phyloP scores from a whole-genome alignment of 2,329 filamentous ascomycete genomes.

The Cytospora mali region DNA sequence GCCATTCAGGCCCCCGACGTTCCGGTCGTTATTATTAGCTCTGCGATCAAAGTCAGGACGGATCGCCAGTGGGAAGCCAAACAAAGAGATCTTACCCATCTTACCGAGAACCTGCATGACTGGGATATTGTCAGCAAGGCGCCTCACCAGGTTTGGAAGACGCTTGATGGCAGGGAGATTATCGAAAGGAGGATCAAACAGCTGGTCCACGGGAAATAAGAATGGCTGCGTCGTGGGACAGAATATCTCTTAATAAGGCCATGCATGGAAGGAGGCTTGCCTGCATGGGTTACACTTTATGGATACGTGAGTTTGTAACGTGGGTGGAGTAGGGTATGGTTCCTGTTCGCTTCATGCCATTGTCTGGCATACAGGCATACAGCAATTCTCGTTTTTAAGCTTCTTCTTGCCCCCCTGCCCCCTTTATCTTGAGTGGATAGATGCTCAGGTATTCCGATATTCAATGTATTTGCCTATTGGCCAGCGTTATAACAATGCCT shows the following conservation, averaged over 20 bases:
- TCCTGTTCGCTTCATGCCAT: not conserved
- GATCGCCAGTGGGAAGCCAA: conserved; percentile 78
- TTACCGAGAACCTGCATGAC: conserved; percentile 75
- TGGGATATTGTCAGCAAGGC: conserved; percentile 90
- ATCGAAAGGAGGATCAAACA: conserved; percentile 80
- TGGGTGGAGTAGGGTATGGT: not conserved
- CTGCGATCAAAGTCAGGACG: conserved; percentile 68
- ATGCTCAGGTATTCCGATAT: not conserved
- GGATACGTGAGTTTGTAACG: not conserved
- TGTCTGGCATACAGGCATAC: not conserved
- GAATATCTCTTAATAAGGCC: not conserved
- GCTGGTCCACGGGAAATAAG: conserved; percentile 52
- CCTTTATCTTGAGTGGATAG: not conserved
- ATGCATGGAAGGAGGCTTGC: not conserved
- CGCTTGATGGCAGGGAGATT: conserved; percentile 67
- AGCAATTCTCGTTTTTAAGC: not conserved
- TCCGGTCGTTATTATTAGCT: conserved; percentile 80
- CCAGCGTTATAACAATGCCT: not conserved
- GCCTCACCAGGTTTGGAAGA: conserved; percentile 85
- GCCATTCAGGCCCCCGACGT: conserved; percentile 78
- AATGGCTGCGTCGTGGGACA: not conserved
- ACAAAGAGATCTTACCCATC: conserved; percentile 78
- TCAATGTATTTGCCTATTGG: not conserved
- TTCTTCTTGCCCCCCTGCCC: not conserved
- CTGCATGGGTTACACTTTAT: not conserved